phyloP scores from a whole-genome alignment of 1,284 basidiomycete genomes.

The Apiotrichum akiyoshidainum region DNA sequence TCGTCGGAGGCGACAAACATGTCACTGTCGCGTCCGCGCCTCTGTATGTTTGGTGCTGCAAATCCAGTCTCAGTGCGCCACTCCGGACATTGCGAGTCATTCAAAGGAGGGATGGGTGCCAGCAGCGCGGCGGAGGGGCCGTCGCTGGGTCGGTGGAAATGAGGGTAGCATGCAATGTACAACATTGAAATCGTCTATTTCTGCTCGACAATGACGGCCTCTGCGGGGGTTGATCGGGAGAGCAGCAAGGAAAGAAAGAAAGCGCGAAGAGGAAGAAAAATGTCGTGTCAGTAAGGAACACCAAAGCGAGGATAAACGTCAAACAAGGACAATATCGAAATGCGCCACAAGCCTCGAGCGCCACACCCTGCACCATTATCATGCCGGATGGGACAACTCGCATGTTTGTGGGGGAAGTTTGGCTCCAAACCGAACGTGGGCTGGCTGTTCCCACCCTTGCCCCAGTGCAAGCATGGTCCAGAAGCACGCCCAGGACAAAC shows the following conservation, averaged over 20 bases:
- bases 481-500: background rate
- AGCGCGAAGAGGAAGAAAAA: background rate
- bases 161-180: constrained; percentile 24
- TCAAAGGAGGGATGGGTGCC: background rate
- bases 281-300: constrained; percentile 8
- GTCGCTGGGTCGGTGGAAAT: background rate
- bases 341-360: background rate
- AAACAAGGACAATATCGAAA: background rate
- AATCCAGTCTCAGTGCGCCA: no score
- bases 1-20: no score
- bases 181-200: constrained; percentile 49
- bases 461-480: background rate
- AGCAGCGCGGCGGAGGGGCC: background rate
- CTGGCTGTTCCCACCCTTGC: background rate
- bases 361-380: no score
- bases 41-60: no score
- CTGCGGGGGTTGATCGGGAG: constrained; percentile 19
- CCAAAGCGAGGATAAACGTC: background rate
- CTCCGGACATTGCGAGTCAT: no score
- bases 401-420: no score
- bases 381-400: no score
- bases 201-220: constrained; percentile 74
- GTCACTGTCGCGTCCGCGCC: no score
- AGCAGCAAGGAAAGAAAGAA: background rate
- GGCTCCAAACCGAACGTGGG: no score